Conservation (phyloP, 805 yeast genomes). For the Candida schatavii region DNA sequence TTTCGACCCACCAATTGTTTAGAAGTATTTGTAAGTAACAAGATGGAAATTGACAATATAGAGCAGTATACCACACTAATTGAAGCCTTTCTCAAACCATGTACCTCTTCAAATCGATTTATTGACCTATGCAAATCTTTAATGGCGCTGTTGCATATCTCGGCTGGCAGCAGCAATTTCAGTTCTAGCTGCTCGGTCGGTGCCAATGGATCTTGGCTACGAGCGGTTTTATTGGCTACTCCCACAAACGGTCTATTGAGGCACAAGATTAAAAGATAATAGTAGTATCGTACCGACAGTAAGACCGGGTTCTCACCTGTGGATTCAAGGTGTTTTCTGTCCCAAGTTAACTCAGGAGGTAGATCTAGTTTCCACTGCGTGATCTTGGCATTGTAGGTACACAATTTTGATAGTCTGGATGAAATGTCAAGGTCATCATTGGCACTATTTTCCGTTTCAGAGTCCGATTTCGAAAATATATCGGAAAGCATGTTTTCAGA, state of each 20-base stretch:
- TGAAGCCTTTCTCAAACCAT: constrained; percentile 42
- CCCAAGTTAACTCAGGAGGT: constrained; percentile 52
- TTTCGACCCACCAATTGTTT: constrained; percentile 23
- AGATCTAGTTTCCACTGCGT: constrained; percentile 50
- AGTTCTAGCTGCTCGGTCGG: neutral
- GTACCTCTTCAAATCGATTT: constrained; percentile 32
- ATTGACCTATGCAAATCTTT: constrained; percentile 41
- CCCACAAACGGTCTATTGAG: constrained; percentile 60
- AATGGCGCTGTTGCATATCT: constrained; percentile 38
- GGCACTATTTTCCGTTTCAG: constrained; percentile 18
- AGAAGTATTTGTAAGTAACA: constrained; percentile 32
- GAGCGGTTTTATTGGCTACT: constrained; percentile 11
- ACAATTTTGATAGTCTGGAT: constrained; percentile 36
- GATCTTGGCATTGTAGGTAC: constrained; percentile 49
- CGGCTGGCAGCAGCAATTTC: constrained; percentile 22
- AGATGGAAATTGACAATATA: constrained; percentile 43
- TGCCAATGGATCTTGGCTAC: constrained; percentile 7
- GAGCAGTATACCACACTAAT: constrained; percentile 47
- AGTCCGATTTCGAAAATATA: constrained; percentile 39
- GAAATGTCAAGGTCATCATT: constrained; percentile 41
- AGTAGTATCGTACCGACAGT: constrained; percentile 52
- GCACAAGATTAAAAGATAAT: constrained; percentile 57
- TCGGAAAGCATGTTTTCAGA: constrained; percentile 46
- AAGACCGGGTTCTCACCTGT: constrained; percentile 53
- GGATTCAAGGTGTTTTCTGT: constrained; percentile 32